These are phyloP conservation scores for Tillandsia leiboldiana DNA, from an alignment of 176 grass and related monocot genomes.

Conservation along the genomic window DNA sequence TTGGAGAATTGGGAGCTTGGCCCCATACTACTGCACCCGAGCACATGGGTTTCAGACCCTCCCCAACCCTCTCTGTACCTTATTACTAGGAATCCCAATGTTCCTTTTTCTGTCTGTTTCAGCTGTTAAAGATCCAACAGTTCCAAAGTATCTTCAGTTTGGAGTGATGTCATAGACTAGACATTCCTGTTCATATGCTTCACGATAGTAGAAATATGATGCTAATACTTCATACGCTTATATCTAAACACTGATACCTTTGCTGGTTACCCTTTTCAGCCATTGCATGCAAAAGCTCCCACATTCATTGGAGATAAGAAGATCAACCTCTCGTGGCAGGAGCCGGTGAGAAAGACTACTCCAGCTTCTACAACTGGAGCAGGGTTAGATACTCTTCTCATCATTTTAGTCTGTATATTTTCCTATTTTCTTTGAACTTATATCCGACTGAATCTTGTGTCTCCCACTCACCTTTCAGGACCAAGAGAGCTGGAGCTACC, in stretches of 20 bases:
- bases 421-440: constrained; percentile 5
- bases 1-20: no score
- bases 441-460: constrained; percentile 4
- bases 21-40: no score
- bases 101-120: no score
- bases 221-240: not conserved
- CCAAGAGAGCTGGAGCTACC: constrained; percentile 47
- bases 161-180: not conserved
- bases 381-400: constrained; percentile 25
- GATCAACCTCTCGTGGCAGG: constrained; percentile 81
- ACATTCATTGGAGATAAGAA: constrained; percentile 80
- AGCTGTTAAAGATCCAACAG: no score
- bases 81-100: no score
- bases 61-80: not conserved
- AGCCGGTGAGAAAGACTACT: constrained; percentile 48
- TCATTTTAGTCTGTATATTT: constrained; percentile 6
- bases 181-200: not conserved
- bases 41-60: no score
- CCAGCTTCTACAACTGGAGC: constrained; percentile 34
- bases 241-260: not conserved
- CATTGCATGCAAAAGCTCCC: constrained; percentile 75
- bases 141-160: no score
- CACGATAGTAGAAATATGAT: not conserved
- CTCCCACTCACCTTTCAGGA: constrained; percentile 33
- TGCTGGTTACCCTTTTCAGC: constrained; percentile 33